Evolutionary conservation across 805 yeast species (phyloP), one percentile per base, ranked within the genome.

Genomic region (Saccharomycopsis oosterbeekiorum): DNA sequence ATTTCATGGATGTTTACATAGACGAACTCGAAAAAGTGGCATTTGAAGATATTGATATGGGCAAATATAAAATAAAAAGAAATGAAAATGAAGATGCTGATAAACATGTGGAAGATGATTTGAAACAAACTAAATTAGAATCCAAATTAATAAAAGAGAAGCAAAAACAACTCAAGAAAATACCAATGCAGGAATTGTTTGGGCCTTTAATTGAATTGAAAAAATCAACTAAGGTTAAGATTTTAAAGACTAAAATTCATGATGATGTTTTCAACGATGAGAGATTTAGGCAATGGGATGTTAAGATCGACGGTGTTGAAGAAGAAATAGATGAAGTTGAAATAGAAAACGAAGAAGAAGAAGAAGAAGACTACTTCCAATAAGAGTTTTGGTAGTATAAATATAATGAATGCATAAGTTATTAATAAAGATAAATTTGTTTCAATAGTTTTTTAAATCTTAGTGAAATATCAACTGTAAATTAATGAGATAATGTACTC

Each of bases 21-120:
- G 97, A 91, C 67, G 99, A 93, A 73, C 74, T 93, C 63, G 96
- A 88, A 68, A 80, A 79, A 64, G 81, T 85, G 1, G 70, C 86
- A 60, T 82, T 82, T 64, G 78, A 75, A 42, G 80, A 77, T 8
- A 69, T 75, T 59, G 77, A 78, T 47, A 79, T 77, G 37, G 75
- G 75, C 51, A 81, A 79, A 26, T 79, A 75, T 9, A 82, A 47
- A 26, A 77, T 1, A 77, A 76, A 10, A 21, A 59, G 59, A 19
- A 50, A 51, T 21, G 74, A 70, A 21, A 78, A 71, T 4, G 76
- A 76, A 11, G 76, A 73, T 21, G 75, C 72, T 50, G 75, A 73
- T 39, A 70, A 69, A 14, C 59, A 61, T 15, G 64, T 56, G 10
- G 67, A 68, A 17, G 61, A 55, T 21, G 51, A 59, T 14, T 36